These are phyloP conservation scores for Fusarium verrucosum DNA, from an alignment of 2,329 filamentous ascomycete species.

Conservation along the genomic window DNA sequence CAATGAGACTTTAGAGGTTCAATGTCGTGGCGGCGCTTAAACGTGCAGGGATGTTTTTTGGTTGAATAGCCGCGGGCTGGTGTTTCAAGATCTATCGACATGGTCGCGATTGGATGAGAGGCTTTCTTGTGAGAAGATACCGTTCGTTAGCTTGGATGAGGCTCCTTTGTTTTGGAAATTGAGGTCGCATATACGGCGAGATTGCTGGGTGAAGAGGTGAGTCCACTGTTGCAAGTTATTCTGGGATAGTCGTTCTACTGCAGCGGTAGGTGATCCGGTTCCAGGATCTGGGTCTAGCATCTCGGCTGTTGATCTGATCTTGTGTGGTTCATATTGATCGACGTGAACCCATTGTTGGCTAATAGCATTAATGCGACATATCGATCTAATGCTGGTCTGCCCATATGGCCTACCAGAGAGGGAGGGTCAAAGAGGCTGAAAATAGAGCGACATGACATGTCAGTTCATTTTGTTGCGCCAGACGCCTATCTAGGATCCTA, in stretches of 20 bases:
- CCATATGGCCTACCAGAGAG: constrained; percentile 2
- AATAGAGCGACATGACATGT: constrained; percentile 42
- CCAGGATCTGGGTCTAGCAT: constrained; percentile 5
- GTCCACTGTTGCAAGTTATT: constrained; percentile 23
- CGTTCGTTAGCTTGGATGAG: constrained; percentile 30
- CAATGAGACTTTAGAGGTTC: constrained; percentile 20
- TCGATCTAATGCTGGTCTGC: constrained; percentile 25
- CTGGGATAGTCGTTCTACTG: constrained; percentile 15
- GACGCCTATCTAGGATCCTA: constrained; percentile 55
- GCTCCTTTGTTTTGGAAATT: constrained; percentile 37
- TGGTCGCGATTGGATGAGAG: constrained; percentile 38
- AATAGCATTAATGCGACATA: constrained; percentile 11
- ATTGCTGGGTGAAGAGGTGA: constrained; percentile 37
- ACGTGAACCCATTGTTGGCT: constrained; percentile 4
- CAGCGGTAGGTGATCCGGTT: constrained; percentile 10
- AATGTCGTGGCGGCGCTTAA: constrained; percentile 31
- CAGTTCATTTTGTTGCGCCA: constrained; percentile 54
- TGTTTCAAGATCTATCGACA: constrained; percentile 21
- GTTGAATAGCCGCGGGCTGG: constrained; percentile 32
- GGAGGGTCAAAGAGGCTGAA: constrained; percentile 10
- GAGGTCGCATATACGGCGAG: constrained; percentile 45
- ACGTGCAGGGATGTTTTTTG: constrained; percentile 25
- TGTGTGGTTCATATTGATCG: constrained; percentile 10
- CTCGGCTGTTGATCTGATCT: constrained; percentile 6
- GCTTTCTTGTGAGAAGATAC: neutral